Evolutionary conservation across 2,329 filamentous ascomycete genomes (phyloP).

Genomic region (Stenocarpella maydis): DNA sequence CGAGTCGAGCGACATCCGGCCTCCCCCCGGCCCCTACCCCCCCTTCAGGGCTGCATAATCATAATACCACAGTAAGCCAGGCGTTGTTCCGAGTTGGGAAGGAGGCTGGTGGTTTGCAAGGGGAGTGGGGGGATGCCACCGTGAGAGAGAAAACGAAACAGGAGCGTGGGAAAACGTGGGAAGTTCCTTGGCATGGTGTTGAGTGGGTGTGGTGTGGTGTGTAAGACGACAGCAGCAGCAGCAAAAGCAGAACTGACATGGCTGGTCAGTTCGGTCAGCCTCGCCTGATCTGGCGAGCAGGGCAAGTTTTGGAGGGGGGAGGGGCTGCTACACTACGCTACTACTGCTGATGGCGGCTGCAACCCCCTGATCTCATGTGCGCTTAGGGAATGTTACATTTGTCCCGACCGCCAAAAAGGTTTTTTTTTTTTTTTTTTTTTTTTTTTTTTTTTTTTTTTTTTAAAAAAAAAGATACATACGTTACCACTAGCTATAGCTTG

Average conservation of each 20-base stretch:
- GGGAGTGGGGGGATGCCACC: not conserved
- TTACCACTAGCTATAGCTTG: not conserved
- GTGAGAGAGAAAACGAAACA: not conserved
- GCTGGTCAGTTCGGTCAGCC: not conserved
- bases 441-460: too few relatives aligned
- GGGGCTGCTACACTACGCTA: too few relatives aligned
- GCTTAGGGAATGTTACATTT: not conserved
- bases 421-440: too few relatives aligned
- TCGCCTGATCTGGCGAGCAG: not conserved
- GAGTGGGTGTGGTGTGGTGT: not conserved
- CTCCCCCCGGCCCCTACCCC: not conserved
- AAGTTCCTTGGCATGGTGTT: not conserved
- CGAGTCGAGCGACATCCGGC: not conserved
- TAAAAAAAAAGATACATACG: not conserved
- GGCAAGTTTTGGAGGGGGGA: too few relatives aligned
- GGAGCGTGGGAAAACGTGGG: conserved; percentile 18
- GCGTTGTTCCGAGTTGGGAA: not conserved
- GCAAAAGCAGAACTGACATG: not conserved
- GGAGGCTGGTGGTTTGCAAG: not conserved
- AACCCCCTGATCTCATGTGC: not conserved
- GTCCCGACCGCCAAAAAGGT: not conserved
- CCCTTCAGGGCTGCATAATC: not conserved
- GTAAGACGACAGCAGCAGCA: conserved; percentile 5
- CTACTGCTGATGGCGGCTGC: not conserved
- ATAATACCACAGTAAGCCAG: conserved; percentile 11